A percentile compares a stretch with the other conserved stretches of the same genome.
Evolutionary conservation across 352 stramenopile genomes (phyloP).

Genomic region (Phytophthora megakarya): DNA sequence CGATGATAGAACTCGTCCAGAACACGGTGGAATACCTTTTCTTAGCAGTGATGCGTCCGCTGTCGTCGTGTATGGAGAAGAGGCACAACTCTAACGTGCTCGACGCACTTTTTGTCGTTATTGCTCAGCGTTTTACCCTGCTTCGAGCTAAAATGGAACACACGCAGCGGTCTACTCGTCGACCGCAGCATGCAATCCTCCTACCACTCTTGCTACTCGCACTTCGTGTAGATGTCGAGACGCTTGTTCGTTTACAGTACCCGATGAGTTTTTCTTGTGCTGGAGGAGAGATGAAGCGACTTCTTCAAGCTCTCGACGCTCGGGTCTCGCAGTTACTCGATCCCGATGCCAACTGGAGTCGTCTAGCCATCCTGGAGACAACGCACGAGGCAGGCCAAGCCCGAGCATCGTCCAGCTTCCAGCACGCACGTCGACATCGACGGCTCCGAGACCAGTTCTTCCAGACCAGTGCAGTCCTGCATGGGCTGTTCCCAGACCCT

Average conservation of each 20-base stretch:
- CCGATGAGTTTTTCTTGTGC: constrained; percentile 52
- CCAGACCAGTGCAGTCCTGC: constrained; percentile 61
- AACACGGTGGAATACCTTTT: constrained; percentile 46
- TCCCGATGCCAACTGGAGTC: constrained; percentile 56
- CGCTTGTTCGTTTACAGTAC: constrained; percentile 67
- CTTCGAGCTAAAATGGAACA: constrained; percentile 31
- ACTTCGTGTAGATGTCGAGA: constrained; percentile 65
- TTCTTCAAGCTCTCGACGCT: constrained; percentile 48
- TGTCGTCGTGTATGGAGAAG: not conserved
- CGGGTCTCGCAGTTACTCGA: constrained; percentile 57
- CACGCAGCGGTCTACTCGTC: constrained; percentile 9
- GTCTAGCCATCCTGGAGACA: constrained; percentile 62
- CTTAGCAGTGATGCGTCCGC: constrained; percentile 42
- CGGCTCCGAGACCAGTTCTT: constrained; percentile 65
- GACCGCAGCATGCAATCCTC: constrained; percentile 34
- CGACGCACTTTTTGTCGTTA: constrained; percentile 52
- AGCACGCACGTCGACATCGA: constrained; percentile 45
- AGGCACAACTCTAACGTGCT: constrained; percentile 16
- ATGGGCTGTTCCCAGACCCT: constrained; percentile 60
- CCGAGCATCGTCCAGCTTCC: constrained; percentile 47
- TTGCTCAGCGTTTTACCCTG: constrained; percentile 40
- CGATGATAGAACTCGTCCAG: constrained; percentile 48
- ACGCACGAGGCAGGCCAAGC: constrained; percentile 57
- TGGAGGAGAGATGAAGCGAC: constrained; percentile 45
- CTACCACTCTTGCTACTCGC: constrained; percentile 62